phyloP scores from a whole-genome alignment of 108 stramenopile genomes.

The Nitzschia sp. region DNA sequence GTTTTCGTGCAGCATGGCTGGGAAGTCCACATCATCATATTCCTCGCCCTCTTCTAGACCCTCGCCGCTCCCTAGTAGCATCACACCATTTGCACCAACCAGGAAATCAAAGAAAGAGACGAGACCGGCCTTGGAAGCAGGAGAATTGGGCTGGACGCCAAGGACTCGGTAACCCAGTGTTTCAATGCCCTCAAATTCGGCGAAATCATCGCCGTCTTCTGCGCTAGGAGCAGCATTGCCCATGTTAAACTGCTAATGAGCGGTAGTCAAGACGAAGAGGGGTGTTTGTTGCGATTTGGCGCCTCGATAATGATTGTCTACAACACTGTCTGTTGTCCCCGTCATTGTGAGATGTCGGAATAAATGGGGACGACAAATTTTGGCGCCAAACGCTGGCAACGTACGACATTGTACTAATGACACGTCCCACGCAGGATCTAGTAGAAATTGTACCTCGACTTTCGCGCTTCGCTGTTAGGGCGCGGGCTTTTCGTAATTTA shows the following conservation, averaged over 20 bases:
- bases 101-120: constrained; percentile 96
- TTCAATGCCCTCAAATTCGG: constrained; percentile 77
- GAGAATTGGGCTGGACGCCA: constrained; percentile 93
- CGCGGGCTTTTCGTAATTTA: too few species aligned
- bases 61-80: constrained; percentile 78
- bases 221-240: constrained; percentile 20
- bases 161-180: constrained; percentile 93
- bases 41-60: constrained; percentile 73
- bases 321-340: too few species aligned
- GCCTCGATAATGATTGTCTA: too few species aligned
- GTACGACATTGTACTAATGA: too few species aligned
- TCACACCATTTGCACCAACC: constrained; percentile 78
- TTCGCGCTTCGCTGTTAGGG: too few species aligned
- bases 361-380: too few species aligned
- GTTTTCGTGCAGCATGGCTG: constrained; percentile 57
- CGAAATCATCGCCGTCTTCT: constrained; percentile 28
- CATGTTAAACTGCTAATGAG: constrained; percentile 13
- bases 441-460: too few species aligned
- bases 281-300: too few species aligned
- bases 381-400: too few species aligned
- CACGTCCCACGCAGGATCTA: too few species aligned
- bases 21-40: constrained; percentile 83
- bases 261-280: too few species aligned
- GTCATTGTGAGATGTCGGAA: too few species aligned
- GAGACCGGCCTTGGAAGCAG: constrained; percentile 85